Evolutionary conservation across 352 stramenopile species (phyloP).

Genomic region (Phytophthora meadii): DNA sequence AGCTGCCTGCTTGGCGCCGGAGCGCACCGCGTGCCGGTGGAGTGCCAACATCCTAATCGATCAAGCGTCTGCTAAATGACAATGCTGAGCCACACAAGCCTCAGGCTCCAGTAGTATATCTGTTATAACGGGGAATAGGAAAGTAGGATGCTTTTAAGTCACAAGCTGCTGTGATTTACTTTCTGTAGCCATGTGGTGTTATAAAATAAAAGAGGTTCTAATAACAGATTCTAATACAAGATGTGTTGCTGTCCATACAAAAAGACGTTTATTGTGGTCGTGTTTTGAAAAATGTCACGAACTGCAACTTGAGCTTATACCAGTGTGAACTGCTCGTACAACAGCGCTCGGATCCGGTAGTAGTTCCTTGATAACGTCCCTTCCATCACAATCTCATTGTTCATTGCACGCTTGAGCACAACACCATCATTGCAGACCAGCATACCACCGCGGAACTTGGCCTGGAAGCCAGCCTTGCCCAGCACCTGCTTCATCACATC

Average conservation of each 20-base stretch:
- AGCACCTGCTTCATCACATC: constrained; percentile 91
- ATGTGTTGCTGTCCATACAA: background rate
- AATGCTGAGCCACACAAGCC: constrained; percentile 40
- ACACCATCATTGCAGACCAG: constrained; percentile 90
- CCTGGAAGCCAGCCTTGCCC: constrained; percentile 86
- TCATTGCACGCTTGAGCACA: constrained; percentile 84
- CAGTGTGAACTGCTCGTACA: constrained; percentile 91
- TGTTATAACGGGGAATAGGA: background rate
- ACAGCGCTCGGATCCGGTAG: constrained; percentile 85
- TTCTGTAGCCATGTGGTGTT: constrained; percentile 1
- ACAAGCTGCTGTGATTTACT: background rate
- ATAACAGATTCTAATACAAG: constrained; percentile 2
- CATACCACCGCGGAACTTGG: constrained; percentile 91
- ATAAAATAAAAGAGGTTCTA: constrained; percentile 8
- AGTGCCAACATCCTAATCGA: constrained; percentile 53
- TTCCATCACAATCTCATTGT: constrained; percentile 91
- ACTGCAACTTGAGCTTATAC: constrained; percentile 45
- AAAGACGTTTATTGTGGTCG: background rate
- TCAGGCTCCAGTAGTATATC: background rate
- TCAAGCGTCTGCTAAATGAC: constrained; percentile 15
- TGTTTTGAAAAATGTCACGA: constrained; percentile 12
- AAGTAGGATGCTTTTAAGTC: background rate
- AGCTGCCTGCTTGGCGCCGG: constrained; percentile 36
- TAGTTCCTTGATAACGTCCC: constrained; percentile 86
- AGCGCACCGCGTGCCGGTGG: constrained; percentile 53